phyloP scores from a whole-genome alignment of 179 eudicot genomes.

The Heliamphora pulchella region DNA sequence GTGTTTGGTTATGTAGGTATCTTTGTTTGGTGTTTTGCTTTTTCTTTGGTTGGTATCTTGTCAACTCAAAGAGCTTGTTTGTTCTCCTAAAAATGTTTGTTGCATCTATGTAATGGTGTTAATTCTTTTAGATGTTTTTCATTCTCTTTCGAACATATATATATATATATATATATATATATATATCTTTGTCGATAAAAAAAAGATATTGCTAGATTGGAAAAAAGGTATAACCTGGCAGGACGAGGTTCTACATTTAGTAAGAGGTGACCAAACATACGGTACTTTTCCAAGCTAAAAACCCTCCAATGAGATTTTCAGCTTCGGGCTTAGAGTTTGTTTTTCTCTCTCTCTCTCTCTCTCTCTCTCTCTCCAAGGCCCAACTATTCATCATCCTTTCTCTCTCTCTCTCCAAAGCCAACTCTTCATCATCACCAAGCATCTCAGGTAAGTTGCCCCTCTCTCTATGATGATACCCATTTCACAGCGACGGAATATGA shows the following conservation, averaged over 20 bases:
- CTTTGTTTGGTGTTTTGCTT: too few relatives aligned
- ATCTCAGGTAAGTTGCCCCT: neutral
- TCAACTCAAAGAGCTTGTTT: too few relatives aligned
- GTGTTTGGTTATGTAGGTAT: neutral
- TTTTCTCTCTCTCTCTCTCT: constrained; percentile 12
- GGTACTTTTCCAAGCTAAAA: constrained; percentile 21
- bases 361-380: constrained; percentile 3
- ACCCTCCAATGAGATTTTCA: constrained; percentile 23
- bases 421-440: too few relatives aligned
- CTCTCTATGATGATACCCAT: neutral
- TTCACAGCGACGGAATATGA: too few relatives aligned
- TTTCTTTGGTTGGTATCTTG: too few relatives aligned
- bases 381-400: neutral
- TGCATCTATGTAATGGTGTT: too few relatives aligned
- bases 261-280: constrained; percentile 31
- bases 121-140: too few relatives aligned
- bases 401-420: neutral
- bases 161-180: too few relatives aligned
- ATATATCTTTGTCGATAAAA: too few relatives aligned
- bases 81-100: too few relatives aligned
- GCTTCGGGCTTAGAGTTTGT: constrained; percentile 26
- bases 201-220: constrained; percentile 22
- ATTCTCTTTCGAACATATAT: too few relatives aligned
- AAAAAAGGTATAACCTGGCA: constrained; percentile 36
- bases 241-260: constrained; percentile 37